Percentiles rank a stretch among this genome's conserved stretches.
phyloP scores from a whole-genome alignment of 2,329 filamentous ascomycete species.

The Magnaporthiopsis poae region DNA sequence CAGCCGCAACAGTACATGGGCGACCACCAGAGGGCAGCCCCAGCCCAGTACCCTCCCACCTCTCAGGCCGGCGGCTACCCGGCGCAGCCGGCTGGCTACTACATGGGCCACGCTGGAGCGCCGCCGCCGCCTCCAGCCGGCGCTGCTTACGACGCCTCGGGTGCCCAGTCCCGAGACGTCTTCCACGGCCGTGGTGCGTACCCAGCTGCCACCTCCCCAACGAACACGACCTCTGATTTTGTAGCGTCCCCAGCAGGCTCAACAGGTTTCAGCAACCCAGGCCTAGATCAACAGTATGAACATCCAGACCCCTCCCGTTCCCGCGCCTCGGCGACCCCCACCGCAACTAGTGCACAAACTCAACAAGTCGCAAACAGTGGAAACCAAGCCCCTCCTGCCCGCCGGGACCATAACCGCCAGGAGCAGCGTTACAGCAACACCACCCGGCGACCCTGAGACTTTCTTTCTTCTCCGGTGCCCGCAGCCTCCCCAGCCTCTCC shows the following conservation, averaged over 20 bases:
- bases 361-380: constrained; percentile 5
- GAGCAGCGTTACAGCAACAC: constrained; percentile 3
- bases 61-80: constrained; percentile 2
- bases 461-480: not conserved
- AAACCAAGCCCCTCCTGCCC: not conserved
- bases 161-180: constrained; percentile 7
- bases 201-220: constrained; percentile 22
- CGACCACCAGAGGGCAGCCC: constrained; percentile 9
- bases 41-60: constrained; percentile 8
- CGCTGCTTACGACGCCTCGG: not conserved
- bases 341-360: constrained; percentile 1
- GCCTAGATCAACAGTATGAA: constrained; percentile 44
- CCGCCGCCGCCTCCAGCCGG: constrained; percentile 1
- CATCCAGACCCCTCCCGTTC: constrained; percentile 1
- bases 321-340: constrained; percentile 2
- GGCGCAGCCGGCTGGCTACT: not conserved
- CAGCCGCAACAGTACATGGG: constrained; percentile 7
- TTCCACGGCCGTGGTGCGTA: constrained; percentile 54
- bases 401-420: constrained; percentile 3
- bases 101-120: not conserved
- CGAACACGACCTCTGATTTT: constrained; percentile 31
- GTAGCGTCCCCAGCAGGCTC: constrained; percentile 42
- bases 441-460: not conserved
- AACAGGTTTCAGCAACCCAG: constrained; percentile 26
- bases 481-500: too few species aligned